These are phyloP conservation scores for Globisporangium cylindrosporum DNA, from an alignment of 352 stramenopile species.

Conservation along the genomic window DNA sequence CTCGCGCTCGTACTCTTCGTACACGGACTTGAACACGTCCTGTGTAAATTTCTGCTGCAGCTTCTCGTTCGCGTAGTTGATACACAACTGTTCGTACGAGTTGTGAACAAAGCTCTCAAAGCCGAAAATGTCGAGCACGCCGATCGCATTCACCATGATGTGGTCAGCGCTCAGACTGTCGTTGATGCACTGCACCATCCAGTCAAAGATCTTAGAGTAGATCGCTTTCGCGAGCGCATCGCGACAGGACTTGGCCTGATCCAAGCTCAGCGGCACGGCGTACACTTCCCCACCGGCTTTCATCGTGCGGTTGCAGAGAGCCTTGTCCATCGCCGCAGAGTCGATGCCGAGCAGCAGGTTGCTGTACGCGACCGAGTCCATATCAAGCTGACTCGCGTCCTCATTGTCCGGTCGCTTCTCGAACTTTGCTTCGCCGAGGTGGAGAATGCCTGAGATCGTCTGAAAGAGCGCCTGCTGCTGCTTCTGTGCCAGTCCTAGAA, in stretches of 20 bases:
- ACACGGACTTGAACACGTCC: slow-evolving; percentile 82
- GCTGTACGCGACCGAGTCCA: slow-evolving; percentile 38
- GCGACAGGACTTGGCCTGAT: slow-evolving; percentile 75
- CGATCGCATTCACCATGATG: slow-evolving; percentile 48
- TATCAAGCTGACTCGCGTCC: slow-evolving; percentile 42
- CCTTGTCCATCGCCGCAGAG: slow-evolving; percentile 44
- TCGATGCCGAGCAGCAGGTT: slow-evolving; percentile 51
- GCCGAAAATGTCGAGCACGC: slow-evolving; percentile 90
- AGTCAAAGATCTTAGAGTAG: slow-evolving; percentile 95
- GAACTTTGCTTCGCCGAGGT: slow-evolving; percentile 76
- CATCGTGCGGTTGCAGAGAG: slow-evolving; percentile 68
- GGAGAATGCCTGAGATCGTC: slow-evolving; percentile 68
- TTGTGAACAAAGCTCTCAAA: slow-evolving; percentile 89
- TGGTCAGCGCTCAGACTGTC: slow-evolving; percentile 41
- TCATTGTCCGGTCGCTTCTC: slow-evolving; percentile 43
- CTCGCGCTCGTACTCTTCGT: slow-evolving; percentile 64
- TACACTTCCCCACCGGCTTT: slow-evolving; percentile 68
- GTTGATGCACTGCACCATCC: slow-evolving; percentile 92
- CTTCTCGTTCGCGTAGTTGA: slow-evolving; percentile 85
- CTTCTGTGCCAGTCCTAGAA: slow-evolving; percentile 53
- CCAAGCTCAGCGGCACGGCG: slow-evolving; percentile 51
- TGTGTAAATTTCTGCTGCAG: slow-evolving; percentile 88
- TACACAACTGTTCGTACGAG: slow-evolving; percentile 91
- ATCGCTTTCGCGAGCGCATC: slow-evolving; percentile 94
- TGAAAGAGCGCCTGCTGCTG: slow-evolving; percentile 70